Percentiles rank a stretch among this genome's conserved stretches.
Evolutionary conservation across 345 rosid species (phyloP).

Genomic region (Xanthoceras sorbifolium): DNA sequence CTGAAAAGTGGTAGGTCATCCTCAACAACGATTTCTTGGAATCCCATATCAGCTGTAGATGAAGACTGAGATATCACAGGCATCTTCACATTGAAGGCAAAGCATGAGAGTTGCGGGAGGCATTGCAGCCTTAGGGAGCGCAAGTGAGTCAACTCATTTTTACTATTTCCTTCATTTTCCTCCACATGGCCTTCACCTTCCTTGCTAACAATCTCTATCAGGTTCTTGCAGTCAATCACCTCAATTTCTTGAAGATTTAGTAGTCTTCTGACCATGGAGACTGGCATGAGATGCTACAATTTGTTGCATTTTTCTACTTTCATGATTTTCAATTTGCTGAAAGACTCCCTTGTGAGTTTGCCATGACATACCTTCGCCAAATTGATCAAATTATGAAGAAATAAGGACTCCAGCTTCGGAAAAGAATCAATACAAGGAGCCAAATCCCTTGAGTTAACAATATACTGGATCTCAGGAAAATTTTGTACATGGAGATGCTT

Average conservation of each 20-base stretch:
- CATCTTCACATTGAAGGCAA: background rate
- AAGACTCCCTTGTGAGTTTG: background rate
- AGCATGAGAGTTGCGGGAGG: background rate
- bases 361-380: conserved; percentile 23
- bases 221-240: background rate
- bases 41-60: too few species aligned
- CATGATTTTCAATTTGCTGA: conserved; percentile 14
- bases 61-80: too few species aligned
- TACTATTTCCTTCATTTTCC: background rate
- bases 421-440: background rate
- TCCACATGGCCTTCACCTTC: background rate
- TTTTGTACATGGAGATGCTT: conserved; percentile 23
- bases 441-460: background rate
- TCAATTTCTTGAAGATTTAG: conserved; percentile 5
- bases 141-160: background rate
- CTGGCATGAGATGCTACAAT: conserved; percentile 18
- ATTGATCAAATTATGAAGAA: conserved; percentile 7
- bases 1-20: background rate
- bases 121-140: background rate
- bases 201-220: conserved; percentile 17
- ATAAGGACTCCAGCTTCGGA: background rate
- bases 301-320: background rate
- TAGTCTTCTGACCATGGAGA: conserved; percentile 5
- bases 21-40: background rate
- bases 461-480: conserved; percentile 3